Percentiles rank a stretch among this genome's conserved stretches.
Evolutionary conservation across 352 stramenopile genomes (phyloP).

Genomic region (Phytophthora boehmeriae): DNA sequence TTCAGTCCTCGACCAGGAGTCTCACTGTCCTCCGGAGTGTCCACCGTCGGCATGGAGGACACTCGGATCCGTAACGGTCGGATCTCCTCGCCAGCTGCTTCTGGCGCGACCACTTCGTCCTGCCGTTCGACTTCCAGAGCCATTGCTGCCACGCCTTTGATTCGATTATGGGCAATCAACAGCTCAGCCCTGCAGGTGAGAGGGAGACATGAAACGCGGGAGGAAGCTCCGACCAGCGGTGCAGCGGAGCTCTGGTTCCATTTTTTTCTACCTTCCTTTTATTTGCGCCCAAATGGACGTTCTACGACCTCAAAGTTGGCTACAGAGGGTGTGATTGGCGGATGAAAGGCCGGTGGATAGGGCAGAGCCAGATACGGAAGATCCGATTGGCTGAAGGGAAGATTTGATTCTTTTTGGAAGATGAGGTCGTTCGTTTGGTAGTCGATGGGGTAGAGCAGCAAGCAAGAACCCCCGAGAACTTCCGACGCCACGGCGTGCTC

Average conservation of each 20-base stretch:
- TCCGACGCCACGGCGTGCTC: neutral
- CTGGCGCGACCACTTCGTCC: neutral
- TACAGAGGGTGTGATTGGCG: conserved; percentile 1
- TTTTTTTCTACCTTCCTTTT: conserved; percentile 23
- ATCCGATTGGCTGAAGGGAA: neutral
- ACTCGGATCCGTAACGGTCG: conserved; percentile 47
- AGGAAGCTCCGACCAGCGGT: conserved; percentile 14
- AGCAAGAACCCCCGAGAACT: neutral
- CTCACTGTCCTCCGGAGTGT: conserved; percentile 34
- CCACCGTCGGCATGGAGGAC: conserved; percentile 20
- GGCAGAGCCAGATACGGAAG: neutral
- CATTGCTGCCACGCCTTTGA: conserved; percentile 9
- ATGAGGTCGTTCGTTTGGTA: neutral
- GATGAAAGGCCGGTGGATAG: neutral
- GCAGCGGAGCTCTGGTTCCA: conserved; percentile 17
- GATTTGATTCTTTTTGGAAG: conserved; percentile 5
- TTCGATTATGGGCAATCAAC: neutral
- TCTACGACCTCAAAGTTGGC: neutral
- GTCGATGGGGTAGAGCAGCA: neutral
- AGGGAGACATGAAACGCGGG: neutral
- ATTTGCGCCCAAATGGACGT: neutral
- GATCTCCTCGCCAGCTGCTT: conserved; percentile 6
- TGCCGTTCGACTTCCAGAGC: conserved; percentile 23
- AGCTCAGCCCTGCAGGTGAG: neutral
- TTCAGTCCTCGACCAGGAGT: conserved; percentile 25